These are phyloP conservation scores for Leccinum pallidistipes DNA, from an alignment of 1,284 basidiomycete species.

Conservation along the genomic window DNA sequence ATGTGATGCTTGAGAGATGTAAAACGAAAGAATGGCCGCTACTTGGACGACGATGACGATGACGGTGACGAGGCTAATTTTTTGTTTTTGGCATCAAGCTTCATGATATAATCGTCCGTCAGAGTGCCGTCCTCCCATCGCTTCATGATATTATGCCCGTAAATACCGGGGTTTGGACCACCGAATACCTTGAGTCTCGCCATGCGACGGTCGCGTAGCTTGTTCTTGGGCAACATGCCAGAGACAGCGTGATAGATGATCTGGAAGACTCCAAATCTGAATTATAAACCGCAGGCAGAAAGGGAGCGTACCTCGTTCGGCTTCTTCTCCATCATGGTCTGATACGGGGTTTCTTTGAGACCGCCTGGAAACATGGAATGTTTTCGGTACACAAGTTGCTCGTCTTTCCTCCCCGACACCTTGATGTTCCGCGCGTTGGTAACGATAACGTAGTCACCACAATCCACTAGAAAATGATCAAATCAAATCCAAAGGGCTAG, in stretches of 20 bases:
- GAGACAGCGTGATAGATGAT: slow-evolving; percentile 95
- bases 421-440: slow-evolving; percentile 86
- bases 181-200: slow-evolving; percentile 87
- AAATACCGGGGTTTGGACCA: slow-evolving; percentile 38
- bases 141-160: slow-evolving; percentile 17
- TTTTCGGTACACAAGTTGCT: slow-evolving; percentile 88
- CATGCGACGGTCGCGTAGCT: slow-evolving; percentile 81
- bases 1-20: slow-evolving; percentile 2
- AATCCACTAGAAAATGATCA: slow-evolving; percentile 63
- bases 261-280: slow-evolving; percentile 42
- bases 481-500: background rate
- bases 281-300: background rate
- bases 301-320: slow-evolving; percentile 82
- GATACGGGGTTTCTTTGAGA: slow-evolving; percentile 86
- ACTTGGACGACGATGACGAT: slow-evolving; percentile 12
- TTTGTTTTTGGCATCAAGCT: slow-evolving; percentile 23
- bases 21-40: slow-evolving; percentile 3
- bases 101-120: slow-evolving; percentile 47
- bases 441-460: slow-evolving; percentile 97
- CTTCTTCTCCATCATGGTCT: slow-evolving; percentile 78
- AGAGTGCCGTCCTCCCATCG: slow-evolving; percentile 78
- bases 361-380: slow-evolving; percentile 96
- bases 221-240: slow-evolving; percentile 97
- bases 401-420: slow-evolving; percentile 88
- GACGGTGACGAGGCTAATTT: slow-evolving; percentile 16